Percentiles rank a stretch among this genome's conserved stretches.
Conservation (phyloP, 495 filamentous ascomycete species). For the Penicillium psychrofluorescens region DNA sequence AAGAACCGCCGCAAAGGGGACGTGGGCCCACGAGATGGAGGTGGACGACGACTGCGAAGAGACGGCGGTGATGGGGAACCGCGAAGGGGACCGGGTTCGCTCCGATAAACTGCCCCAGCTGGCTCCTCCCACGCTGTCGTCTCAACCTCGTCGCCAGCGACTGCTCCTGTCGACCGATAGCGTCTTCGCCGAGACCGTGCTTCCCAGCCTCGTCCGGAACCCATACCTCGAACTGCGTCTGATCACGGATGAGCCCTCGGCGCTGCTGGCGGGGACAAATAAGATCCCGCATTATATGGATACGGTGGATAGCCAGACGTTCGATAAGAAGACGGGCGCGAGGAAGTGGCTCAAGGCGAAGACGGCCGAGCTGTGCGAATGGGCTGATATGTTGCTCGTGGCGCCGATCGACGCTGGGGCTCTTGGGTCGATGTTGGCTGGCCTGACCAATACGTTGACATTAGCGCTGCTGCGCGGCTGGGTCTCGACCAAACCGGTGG, state of each 20-base stretch:
- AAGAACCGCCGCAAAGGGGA: slow-evolving; percentile 7
- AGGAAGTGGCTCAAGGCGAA: slow-evolving; percentile 44
- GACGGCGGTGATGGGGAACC: slow-evolving; percentile 8
- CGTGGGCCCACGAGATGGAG: slow-evolving; percentile 23
- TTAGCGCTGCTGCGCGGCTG: slow-evolving; percentile 71
- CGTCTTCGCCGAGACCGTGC: slow-evolving; percentile 34
- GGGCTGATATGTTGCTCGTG: slow-evolving; percentile 80
- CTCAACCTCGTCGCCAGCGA: slow-evolving; percentile 26
- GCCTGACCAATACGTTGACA: slow-evolving; percentile 65
- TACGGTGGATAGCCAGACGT: slow-evolving; percentile 37
- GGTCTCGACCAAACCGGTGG: slow-evolving; percentile 75
- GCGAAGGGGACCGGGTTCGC: slow-evolving; percentile 6
- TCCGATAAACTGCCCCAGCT: slow-evolving; percentile 4
- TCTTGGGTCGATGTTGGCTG: slow-evolving; percentile 75
- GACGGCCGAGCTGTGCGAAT: slow-evolving; percentile 68
- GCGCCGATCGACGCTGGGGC: slow-evolving; percentile 78
- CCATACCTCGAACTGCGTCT: slow-evolving; percentile 36
- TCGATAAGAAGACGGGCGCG: slow-evolving; percentile 39
- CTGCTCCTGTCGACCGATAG: slow-evolving; percentile 39
- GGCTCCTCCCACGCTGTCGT: not conserved
- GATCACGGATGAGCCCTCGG: slow-evolving; percentile 41
- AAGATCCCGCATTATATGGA: slow-evolving; percentile 44
- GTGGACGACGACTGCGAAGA: slow-evolving; percentile 19
- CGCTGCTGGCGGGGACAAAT: slow-evolving; percentile 34
- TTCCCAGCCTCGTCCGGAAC: slow-evolving; percentile 32